These are phyloP conservation scores for Hypocrella siamensis DNA, from an alignment of 2,329 filamentous ascomycete genomes.

Conservation along the genomic window DNA sequence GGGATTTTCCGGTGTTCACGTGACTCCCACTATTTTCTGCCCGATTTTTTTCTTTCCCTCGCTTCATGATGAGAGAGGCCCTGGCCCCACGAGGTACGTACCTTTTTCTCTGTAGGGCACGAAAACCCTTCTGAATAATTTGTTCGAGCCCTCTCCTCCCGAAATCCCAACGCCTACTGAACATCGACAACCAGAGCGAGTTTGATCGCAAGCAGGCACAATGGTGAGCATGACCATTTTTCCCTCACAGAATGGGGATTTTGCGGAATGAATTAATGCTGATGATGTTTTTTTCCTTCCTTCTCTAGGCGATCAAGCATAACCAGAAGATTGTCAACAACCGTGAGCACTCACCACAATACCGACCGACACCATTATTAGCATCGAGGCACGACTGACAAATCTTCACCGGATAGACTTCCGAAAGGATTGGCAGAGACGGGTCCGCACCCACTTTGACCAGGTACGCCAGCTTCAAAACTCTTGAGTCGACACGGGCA, in stretches of 20 bases:
- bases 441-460: conserved; percentile 98
- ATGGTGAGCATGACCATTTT: conserved; percentile 26
- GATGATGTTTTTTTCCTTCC: conserved; percentile 10
- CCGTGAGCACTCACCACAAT: conserved; percentile 42
- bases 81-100: conserved; percentile 18
- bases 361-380: conserved; percentile 12
- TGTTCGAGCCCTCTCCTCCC: conserved; percentile 20
- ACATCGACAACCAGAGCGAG: conserved; percentile 25
- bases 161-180: conserved; percentile 23
- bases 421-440: conserved; percentile 99
- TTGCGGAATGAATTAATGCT: conserved; percentile 12
- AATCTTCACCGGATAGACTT: conserved; percentile 47
- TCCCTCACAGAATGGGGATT: not conserved
- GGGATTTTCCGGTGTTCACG: conserved; percentile 11
- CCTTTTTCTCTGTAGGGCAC: conserved; percentile 22
- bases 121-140: conserved; percentile 25
- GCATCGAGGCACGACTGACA: conserved; percentile 21
- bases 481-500: not conserved
- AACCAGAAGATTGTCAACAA: conserved; percentile 97
- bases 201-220: conserved; percentile 39
- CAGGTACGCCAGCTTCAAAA: conserved; percentile 52
- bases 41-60: conserved; percentile 5
- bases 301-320: conserved; percentile 83
- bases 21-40: conserved; percentile 8
- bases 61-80: conserved; percentile 6